Evolutionary conservation across 2,329 filamentous ascomycete genomes (phyloP), one percentile per base, ranked within the genome.

Genomic region (Ceratocystis eucalypticola): DNA sequence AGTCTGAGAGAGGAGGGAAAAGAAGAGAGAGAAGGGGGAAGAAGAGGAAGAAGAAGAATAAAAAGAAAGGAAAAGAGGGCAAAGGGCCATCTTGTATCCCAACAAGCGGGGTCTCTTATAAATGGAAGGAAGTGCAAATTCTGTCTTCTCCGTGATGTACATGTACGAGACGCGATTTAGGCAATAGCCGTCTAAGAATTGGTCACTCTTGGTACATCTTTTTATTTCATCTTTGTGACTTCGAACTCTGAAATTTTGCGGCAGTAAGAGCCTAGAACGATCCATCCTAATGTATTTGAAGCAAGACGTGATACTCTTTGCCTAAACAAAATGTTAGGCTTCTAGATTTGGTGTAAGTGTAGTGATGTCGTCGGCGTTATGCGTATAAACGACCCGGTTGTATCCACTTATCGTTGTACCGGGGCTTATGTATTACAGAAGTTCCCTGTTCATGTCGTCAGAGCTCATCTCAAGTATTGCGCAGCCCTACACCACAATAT

Each of bases 121-220:
- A 64, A 53, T 5, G 45, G 46, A 50, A 55, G 46, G 46, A 53
- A 64, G 15, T 64, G 44, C 28, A 53, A 53, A 64, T 41, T 63
- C 17, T 48, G 20, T 28, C 15, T 25, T 8, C 55, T n/a, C 12
- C 33, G 15, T n/a, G 55, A 37, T 59, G 25, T 33, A 17, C 48
- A 55, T n/a, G 15, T 20, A n/a, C n/a, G 30, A 37, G 28, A 30
- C 15, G 55, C 30, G 55, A 30, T 59, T 30, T 33, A 17, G 25
- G 55, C 55, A 59, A 59, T 59, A 37, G n/a, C 55, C 7, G 6
- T 37, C 30, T n/a, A 59, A 33, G 28, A 37, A 53, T 25, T 10
- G 55, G 37, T 15, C 37, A 5, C 37, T 12, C 12, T 4, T 41
- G 37, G 37, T 41, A 41, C 37, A 41, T 41, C 12, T 41, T 41